Base-by-base conservation (phyloP, 2,329 filamentous ascomycete species). In the Colletotrichum sublineola region DNA sequence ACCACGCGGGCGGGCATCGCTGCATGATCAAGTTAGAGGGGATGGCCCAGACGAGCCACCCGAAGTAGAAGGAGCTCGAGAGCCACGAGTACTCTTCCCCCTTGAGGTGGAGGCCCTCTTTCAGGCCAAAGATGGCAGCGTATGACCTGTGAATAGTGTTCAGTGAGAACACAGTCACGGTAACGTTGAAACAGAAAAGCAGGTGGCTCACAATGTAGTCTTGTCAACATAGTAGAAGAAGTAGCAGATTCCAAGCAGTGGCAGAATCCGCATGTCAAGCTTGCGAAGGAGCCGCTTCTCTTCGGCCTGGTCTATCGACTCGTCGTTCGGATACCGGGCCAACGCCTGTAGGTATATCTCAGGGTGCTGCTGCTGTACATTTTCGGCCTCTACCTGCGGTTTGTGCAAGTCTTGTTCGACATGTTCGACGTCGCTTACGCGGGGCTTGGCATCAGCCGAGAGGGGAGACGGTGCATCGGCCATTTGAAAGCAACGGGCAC, bases 51-150 rank as follows among this genome's bases (percentile, higher is more conserved):
- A 81, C n/a, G 15, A 82, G 78, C 79, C 80, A 81, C n/a, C 81
- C 80, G 40, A 82, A 81, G 74, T 82, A 81, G 75, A 82, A 82
- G 65, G 74, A 76, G 53, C 79, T 80, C 4, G 80, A 81, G 5
- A 82, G 77, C 81, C 80, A 82, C 0, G 82, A 88, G 75, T 92
- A 92, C 73, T 91, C 82, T 0, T 85, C 84, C 1, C 88, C 88
- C n/a, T 84, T 81, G 1, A 92, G 82, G 18, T 85, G 75, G 11
- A 92, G 82, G 73, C 91, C 89, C 2, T 90, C 84, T 31, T 84
- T 83, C 71, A 93, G 88, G 1, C 89, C 89, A 70, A 92, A 91
- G 62, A 92, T 89, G 29, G 90, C 90, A 0, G 91, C 90, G 74
- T 91, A 92, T 1, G 86, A 89, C 44, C 72, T 69, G 36, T 14